A percentile compares a stretch with the other conserved stretches of the same genome.
These are phyloP conservation scores for Penicillium pulvis DNA, from an alignment of 495 filamentous ascomycete species.

Conservation along the genomic window DNA sequence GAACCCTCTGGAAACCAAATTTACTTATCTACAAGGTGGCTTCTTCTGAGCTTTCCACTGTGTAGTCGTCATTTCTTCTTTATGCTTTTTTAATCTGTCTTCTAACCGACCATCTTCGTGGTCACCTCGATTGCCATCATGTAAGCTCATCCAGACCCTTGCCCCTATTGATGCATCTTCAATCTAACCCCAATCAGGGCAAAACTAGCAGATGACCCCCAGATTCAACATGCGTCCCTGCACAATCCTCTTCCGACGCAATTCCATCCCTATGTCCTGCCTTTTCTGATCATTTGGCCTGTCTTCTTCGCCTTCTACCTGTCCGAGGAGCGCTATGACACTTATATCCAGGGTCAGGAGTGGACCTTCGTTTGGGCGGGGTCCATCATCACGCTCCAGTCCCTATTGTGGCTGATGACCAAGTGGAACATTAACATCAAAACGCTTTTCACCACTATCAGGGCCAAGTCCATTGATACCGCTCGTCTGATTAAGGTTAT, in stretches of 20 bases:
- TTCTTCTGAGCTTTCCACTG: conserved; percentile 34
- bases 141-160: conserved; percentile 25
- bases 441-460: conserved; percentile 77
- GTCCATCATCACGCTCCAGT: conserved; percentile 82
- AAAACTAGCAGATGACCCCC: conserved; percentile 85
- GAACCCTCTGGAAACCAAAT: conserved; percentile 37
- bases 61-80: conserved; percentile 13
- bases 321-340: conserved; percentile 78
- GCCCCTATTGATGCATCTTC: conserved; percentile 17
- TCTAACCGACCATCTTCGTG: conserved; percentile 36
- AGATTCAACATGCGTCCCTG: conserved; percentile 85
- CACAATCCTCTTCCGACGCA: conserved; percentile 83
- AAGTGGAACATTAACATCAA: conserved; percentile 94
- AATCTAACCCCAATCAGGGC: conserved; percentile 47
- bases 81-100: conserved; percentile 35
- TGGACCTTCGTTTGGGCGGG: conserved; percentile 97
- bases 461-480: conserved; percentile 67
- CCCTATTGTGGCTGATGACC: conserved; percentile 90
- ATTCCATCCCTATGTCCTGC: conserved; percentile 88
- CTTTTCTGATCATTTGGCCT: conserved; percentile 89
- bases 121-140: conserved; percentile 42
- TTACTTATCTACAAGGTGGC: conserved; percentile 41
- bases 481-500: conserved; percentile 94
- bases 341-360: conserved; percentile 83
- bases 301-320: conserved; percentile 85